Conservation (phyloP, 2,329 filamentous ascomycete species). For the Cercospora beticola region DNA sequence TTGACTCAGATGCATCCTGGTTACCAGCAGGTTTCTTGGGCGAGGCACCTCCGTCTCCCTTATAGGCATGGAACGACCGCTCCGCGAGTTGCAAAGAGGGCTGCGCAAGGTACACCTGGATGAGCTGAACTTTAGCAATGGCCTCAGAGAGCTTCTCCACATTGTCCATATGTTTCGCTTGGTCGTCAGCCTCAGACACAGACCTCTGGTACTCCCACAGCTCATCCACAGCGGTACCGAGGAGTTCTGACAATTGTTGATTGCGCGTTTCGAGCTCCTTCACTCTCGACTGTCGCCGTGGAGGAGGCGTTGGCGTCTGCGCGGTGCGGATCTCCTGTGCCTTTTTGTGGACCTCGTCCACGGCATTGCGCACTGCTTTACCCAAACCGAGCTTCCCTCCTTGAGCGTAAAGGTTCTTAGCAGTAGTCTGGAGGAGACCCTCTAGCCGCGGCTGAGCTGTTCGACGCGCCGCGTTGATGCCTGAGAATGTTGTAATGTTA, state of each 20-base stretch:
- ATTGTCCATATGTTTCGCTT: slow-evolving; percentile 32
- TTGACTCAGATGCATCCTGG: background rate
- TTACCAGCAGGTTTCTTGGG: background rate
- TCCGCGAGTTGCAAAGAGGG: slow-evolving; percentile 24
- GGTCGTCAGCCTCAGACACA: slow-evolving; percentile 38
- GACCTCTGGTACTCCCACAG: slow-evolving; percentile 61
- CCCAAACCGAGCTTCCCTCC: slow-evolving; percentile 78
- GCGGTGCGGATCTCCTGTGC: slow-evolving; percentile 63
- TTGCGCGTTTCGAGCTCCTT: slow-evolving; percentile 64
- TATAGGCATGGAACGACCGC: slow-evolving; percentile 3
- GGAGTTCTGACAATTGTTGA: slow-evolving; percentile 63
- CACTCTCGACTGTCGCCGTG: slow-evolving; percentile 44
- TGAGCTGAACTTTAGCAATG: slow-evolving; percentile 53
- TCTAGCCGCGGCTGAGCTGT: slow-evolving; percentile 57
- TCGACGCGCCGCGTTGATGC: slow-evolving; percentile 23
- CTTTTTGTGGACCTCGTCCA: slow-evolving; percentile 76
- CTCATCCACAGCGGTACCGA: slow-evolving; percentile 64
- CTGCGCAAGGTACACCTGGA: slow-evolving; percentile 53
- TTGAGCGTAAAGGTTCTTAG: slow-evolving; percentile 69
- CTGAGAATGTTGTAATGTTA: slow-evolving; percentile 38
- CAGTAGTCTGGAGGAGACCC: slow-evolving; percentile 71
- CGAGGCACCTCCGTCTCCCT: background rate
- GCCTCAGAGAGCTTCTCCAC: slow-evolving; percentile 48
- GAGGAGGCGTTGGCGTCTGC: slow-evolving; percentile 35
- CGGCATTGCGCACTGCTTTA: slow-evolving; percentile 74